Evolutionary conservation across 2,329 filamentous ascomycete genomes (phyloP).

Genomic region (Fusarium caatingaense): DNA sequence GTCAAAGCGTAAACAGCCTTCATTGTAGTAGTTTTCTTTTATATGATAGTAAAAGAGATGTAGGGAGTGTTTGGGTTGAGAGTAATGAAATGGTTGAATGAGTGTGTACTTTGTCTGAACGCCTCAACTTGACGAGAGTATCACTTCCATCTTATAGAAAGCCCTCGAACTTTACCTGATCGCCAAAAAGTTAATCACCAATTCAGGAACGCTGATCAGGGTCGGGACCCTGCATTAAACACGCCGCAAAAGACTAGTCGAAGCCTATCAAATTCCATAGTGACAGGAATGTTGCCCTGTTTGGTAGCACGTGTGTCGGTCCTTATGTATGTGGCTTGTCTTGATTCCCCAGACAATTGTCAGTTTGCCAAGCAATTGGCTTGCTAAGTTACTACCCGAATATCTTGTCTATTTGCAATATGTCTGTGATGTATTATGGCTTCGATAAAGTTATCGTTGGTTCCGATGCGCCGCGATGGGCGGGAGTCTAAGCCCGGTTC

Average conservation of each 20-base stretch:
- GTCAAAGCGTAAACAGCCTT: constrained; percentile 10
- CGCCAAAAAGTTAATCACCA: neutral
- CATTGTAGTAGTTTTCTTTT: neutral
- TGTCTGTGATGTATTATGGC: neutral
- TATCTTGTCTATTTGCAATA: neutral
- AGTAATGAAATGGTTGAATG: neutral
- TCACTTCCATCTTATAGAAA: constrained; percentile 14
- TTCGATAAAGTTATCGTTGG: neutral
- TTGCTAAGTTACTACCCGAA: neutral
- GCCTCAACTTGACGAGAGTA: neutral
- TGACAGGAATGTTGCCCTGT: neutral
- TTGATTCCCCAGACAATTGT: neutral
- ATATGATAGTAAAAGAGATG: neutral
- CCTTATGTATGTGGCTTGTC: constrained; percentile 14
- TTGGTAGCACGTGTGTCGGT: neutral
- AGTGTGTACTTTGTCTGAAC: neutral
- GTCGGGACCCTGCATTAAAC: constrained; percentile 16
- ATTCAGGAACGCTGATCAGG: constrained; percentile 19
- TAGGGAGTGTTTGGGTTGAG: neutral
- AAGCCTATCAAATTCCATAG: neutral
- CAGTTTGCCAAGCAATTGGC: neutral
- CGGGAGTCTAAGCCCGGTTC: neutral
- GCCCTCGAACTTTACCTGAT: neutral
- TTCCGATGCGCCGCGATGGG: neutral
- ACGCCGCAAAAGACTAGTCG: constrained; percentile 17